phyloP scores from a whole-genome alignment of 805 yeast species.

The Wickerhamomyces bovis region DNA sequence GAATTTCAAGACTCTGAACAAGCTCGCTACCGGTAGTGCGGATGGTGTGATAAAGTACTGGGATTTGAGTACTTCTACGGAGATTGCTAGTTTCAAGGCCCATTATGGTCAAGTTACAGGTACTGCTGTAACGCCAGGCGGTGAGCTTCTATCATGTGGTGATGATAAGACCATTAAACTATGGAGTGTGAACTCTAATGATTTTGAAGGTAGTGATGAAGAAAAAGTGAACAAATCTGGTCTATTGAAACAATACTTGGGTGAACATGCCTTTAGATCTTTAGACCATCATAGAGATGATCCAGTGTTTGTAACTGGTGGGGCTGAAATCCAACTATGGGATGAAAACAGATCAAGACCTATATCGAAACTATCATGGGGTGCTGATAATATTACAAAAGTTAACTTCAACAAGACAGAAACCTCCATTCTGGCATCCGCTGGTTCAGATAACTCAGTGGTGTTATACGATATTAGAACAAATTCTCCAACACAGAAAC shows the following conservation, averaged over 20 bases:
- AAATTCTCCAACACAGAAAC: constrained; percentile 85
- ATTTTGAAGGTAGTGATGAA: constrained; percentile 34
- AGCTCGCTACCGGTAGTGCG: constrained; percentile 87
- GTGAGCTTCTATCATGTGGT: constrained; percentile 74
- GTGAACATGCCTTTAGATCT: constrained; percentile 78
- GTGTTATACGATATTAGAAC: constrained; percentile 89
- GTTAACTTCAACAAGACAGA: constrained; percentile 89
- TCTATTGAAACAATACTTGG: constrained; percentile 70
- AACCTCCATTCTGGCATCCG: constrained; percentile 79
- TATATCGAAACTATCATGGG: constrained; percentile 81
- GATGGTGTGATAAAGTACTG: constrained; percentile 94
- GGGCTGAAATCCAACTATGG: constrained; percentile 89
- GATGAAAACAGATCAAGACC: constrained; percentile 77
- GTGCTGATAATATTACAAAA: constrained; percentile 81
- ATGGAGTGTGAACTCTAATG: constrained; percentile 70
- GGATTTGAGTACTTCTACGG: constrained; percentile 79
- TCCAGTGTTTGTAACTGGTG: constrained; percentile 82
- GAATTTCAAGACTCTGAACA: constrained; percentile 61
- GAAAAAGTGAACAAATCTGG: constrained; percentile 40
- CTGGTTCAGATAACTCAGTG: constrained; percentile 86
- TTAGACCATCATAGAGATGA: constrained; percentile 81
- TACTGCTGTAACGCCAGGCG: constrained; percentile 51
- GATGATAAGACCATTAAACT: constrained; percentile 84
- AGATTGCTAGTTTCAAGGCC: constrained; percentile 72
- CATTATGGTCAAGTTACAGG: constrained; percentile 91